Base-by-base conservation (phyloP, 805 yeast genomes). In the Millerozyma acaciae region DNA sequence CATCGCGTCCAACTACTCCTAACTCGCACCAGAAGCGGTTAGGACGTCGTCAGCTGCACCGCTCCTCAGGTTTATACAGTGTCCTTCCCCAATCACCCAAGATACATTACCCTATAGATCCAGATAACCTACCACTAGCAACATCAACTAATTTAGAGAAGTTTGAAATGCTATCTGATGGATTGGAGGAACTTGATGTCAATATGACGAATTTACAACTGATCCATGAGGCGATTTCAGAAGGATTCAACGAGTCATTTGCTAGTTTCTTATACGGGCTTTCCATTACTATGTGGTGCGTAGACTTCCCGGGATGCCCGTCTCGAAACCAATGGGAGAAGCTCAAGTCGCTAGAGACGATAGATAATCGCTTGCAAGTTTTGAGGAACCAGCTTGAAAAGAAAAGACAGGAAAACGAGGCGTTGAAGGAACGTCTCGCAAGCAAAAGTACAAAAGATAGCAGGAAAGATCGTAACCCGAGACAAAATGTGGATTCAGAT, bases 261-360 rank as follows among this genome's bases (percentile, higher is more conserved):
- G 78, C 85, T 1, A 67, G 89, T 24, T 78, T 87, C 34, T 52
- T 87, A 33, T 85, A 84, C 48, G 95, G 96, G 2, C 58, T 87
- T 31, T 76, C 82, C 51, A 78, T 86, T 56, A 86, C 88, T 48
- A 89, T 94, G 40, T 87, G 93, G 81, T 84, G 95, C 57, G 83
- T 83, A 17, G 88, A 84, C 48, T 84, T 84, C 46, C 69, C 68
- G 1, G 64, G 62, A 2, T 51, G 62, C 29, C 70, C 70, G 8
- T 53, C 64, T 8, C 47, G 47, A 31, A 55, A 51, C 16, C 57
- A 50, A 16, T 58, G 59, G 55, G 65, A 63, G 29, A 51, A 52
- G 34, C 46, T 55, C 18, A 50, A 53, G 40, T 41, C 37, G 16
- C 43, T 46, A 21, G 48, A 49, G 29, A 44, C 50, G 22, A 31